Percentiles rank a stretch among this genome's conserved stretches.
Evolutionary conservation across 2,329 filamentous ascomycete species (phyloP).

Genomic region (Aspergillus hortae): DNA sequence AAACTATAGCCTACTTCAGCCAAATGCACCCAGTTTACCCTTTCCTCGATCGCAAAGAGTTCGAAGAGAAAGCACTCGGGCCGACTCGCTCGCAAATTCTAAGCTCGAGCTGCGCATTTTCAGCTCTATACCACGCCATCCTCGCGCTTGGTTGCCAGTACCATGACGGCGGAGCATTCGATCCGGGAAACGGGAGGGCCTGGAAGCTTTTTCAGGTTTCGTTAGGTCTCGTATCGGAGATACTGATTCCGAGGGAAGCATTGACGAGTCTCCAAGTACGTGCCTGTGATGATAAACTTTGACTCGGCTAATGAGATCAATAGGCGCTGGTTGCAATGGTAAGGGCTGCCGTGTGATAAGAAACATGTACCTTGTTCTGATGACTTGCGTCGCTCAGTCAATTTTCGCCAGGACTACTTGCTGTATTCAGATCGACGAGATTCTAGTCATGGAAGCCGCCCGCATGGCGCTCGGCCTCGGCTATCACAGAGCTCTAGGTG

Average conservation of each 20-base stretch:
- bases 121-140: conserved; percentile 37
- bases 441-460: conserved; percentile 30
- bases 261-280: conserved; percentile 20
- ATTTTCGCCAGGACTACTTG: conserved; percentile 36
- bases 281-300: neutral
- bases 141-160: conserved; percentile 40
- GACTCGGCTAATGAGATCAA: neutral
- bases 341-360: too few species aligned
- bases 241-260: conserved; percentile 22
- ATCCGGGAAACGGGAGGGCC: conserved; percentile 36
- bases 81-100: conserved; percentile 47
- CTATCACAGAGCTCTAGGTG: conserved; percentile 24
- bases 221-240: conserved; percentile 34
- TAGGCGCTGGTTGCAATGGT: conserved; percentile 27
- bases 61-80: conserved; percentile 42
- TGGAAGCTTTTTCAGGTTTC: conserved; percentile 41
- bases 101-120: conserved; percentile 46
- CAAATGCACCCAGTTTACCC: conserved; percentile 38
- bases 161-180: conserved; percentile 34
- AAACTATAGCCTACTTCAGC: conserved; percentile 35
- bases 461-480: conserved; percentile 31
- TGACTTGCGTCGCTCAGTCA: conserved; percentile 1
- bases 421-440: conserved; percentile 33
- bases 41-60: conserved; percentile 35
- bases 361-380: too few species aligned